A percentile compares a stretch with the other conserved stretches of the same genome.
These are phyloP conservation scores for Poa pratensis DNA, from an alignment of 176 grass and related monocot genomes.

Conservation along the genomic window DNA sequence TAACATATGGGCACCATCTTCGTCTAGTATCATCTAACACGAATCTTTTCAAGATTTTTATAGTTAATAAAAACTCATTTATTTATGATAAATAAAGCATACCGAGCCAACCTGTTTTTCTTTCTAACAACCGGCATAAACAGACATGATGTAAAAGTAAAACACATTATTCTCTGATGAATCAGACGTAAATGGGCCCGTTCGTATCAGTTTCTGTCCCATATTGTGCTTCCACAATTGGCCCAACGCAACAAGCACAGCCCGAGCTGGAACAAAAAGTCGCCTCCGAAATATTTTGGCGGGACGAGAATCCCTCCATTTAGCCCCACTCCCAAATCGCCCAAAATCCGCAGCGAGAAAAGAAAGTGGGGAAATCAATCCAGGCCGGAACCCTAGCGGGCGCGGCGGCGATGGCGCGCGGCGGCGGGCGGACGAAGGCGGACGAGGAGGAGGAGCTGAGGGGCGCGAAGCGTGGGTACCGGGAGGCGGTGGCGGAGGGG, in stretches of 20 bases:
- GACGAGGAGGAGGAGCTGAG: conserved; percentile 69
- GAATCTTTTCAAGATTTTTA: too few species aligned
- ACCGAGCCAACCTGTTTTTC: too few species aligned
- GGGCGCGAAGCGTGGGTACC: conserved; percentile 65
- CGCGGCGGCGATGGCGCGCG: conserved; percentile 40
- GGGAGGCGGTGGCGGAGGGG: conserved; percentile 67
- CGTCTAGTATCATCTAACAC: too few species aligned
- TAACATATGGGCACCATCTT: too few species aligned
- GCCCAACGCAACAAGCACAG: background rate
- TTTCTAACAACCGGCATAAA: too few species aligned
- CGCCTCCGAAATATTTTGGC: conserved; percentile 44
- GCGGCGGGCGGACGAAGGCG: conserved; percentile 27
- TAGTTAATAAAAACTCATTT: too few species aligned
- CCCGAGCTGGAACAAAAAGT: background rate
- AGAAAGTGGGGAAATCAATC: background rate
- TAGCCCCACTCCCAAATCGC: background rate
- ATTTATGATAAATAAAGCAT: too few species aligned
- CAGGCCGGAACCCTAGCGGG: conserved; percentile 40
- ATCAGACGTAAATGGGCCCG: too few species aligned
- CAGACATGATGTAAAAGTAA: too few species aligned
- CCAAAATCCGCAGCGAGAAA: background rate
- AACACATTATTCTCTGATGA: too few species aligned
- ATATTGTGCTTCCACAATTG: background rate
- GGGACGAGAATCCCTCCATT: conserved; percentile 36
- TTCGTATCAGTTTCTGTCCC: background rate